Conservation (phyloP, 2,329 filamentous ascomycete genomes). For the Phyllosticta capitalensis region DNA sequence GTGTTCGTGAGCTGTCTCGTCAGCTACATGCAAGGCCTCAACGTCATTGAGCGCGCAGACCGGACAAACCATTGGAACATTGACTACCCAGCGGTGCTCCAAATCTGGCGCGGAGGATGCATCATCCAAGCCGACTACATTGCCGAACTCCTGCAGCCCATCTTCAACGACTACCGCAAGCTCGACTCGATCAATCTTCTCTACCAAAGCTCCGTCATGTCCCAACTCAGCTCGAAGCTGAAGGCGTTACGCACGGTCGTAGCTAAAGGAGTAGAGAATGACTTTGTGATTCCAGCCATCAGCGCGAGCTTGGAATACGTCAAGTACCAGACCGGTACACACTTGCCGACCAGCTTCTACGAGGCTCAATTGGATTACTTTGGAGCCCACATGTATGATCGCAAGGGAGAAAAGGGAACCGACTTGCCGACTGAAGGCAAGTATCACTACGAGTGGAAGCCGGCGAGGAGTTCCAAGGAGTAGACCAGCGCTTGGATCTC, state of each 20-base stretch:
- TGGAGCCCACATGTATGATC: slow-evolving; percentile 56
- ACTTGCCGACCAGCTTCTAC: slow-evolving; percentile 58
- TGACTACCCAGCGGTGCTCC: slow-evolving; percentile 41
- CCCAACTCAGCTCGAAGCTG: slow-evolving; percentile 45
- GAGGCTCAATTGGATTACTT: slow-evolving; percentile 66
- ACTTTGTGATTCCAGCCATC: slow-evolving; percentile 52
- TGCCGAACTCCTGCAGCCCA: slow-evolving; percentile 45
- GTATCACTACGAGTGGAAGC: slow-evolving; percentile 56
- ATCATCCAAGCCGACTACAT: slow-evolving; percentile 62
- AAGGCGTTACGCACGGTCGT: slow-evolving; percentile 48
- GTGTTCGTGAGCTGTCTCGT: slow-evolving; percentile 53
- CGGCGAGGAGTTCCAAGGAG: slow-evolving; percentile 19
- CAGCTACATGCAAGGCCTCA: slow-evolving; percentile 57
- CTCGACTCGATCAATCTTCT: slow-evolving; percentile 39
- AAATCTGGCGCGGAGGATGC: slow-evolving; percentile 61
- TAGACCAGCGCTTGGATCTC: not conserved
- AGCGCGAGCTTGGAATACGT: slow-evolving; percentile 56
- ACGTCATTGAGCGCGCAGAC: slow-evolving; percentile 52
- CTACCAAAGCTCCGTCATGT: slow-evolving; percentile 38
- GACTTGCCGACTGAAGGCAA: slow-evolving; percentile 46
- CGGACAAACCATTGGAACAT: slow-evolving; percentile 51
- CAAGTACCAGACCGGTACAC: slow-evolving; percentile 52
- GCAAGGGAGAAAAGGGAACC: slow-evolving; percentile 42
- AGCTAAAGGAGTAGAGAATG: slow-evolving; percentile 43
- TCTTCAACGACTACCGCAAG: slow-evolving; percentile 30